Evolutionary conservation across 2,329 filamentous ascomycete species (phyloP), one percentile per base, ranked within the genome.

Genomic region (Penicillium sp.): DNA sequence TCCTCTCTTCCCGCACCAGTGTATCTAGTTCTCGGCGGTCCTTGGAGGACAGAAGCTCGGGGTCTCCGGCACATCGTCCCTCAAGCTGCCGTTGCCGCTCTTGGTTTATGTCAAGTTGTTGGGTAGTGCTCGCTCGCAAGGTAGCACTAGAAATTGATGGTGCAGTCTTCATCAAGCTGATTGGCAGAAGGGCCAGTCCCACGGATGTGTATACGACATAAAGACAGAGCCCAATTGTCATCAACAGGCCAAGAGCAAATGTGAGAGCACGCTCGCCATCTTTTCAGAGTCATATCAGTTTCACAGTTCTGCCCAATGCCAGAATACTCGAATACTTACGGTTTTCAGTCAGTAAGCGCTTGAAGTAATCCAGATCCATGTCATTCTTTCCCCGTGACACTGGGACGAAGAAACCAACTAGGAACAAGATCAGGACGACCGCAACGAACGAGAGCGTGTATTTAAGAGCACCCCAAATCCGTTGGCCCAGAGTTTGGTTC

Each of bases 381-480:
- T 86, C 84, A 38, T 80, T 80, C 56, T 81, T 81, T 59, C 86
- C 80, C 57, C 85, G 88, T 6, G 89, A 87, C 6, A 90, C 86
- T 0, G 94, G 94, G 0, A 95, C 86, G 72, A 99, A 97, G 79
- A 97, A 96, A 41, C 94, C 94, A 29, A 97, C 82, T 21, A 97
- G 75, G 79, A 99, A 96, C 15, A 99, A 78, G 44, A 93, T 80
- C 6, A 94, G 84, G 7, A 75, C 64, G 25, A 97, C 81, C 35
- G 87, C 75, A 45, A 97, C 75, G 72, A 97, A 97, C 57, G 86
- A 87, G 47, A 92, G 76, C 0, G 94, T 97, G 76, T 97, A 97
- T 75, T 95, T 96, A 70, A 90, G 79, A 4, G 94, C 91, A n/a
- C 86, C 86, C 82, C 86, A 87, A 57, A 97, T 82, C 52, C 91